phyloP scores from a whole-genome alignment of 2,329 filamentous ascomycete genomes.

The Magnaporthales sp. region DNA sequence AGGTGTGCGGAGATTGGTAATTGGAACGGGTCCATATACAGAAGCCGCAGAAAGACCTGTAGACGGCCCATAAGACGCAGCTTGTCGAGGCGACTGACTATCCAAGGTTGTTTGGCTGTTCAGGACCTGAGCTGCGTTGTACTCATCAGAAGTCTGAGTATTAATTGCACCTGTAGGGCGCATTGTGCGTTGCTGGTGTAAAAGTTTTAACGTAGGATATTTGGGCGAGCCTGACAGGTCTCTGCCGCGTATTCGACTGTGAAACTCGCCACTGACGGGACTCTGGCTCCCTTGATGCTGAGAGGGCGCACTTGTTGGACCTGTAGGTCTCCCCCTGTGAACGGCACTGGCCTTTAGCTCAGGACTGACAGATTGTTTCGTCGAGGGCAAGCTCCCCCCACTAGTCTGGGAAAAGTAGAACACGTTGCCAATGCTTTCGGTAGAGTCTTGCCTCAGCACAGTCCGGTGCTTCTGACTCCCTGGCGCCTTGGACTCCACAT shows the following conservation, averaged over 20 bases:
- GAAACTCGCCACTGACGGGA: slow-evolving; percentile 27
- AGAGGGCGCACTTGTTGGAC: slow-evolving; percentile 1
- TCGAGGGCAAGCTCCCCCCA: slow-evolving; percentile 12
- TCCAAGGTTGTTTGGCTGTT: slow-evolving; percentile 36
- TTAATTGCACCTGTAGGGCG: slow-evolving; percentile 15
- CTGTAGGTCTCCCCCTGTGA: neutral
- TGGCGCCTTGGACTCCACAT: slow-evolving; percentile 21
- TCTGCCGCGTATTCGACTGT: slow-evolving; percentile 35
- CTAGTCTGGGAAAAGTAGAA: slow-evolving; percentile 46
- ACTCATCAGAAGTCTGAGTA: slow-evolving; percentile 18
- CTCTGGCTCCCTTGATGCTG: slow-evolving; percentile 10
- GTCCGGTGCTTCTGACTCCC: slow-evolving; percentile 17
- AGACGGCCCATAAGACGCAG: neutral
- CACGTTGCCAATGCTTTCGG: slow-evolving; percentile 48
- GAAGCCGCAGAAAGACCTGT: neutral
- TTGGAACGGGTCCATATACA: neutral
- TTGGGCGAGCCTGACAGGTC: slow-evolving; percentile 16
- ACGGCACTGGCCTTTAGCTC: neutral
- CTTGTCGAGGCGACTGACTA: slow-evolving; percentile 12
- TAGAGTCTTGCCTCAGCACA: slow-evolving; percentile 42
- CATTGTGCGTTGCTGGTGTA: slow-evolving; percentile 10
- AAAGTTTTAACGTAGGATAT: neutral
- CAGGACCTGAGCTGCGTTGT: slow-evolving; percentile 18
- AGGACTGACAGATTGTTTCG: neutral
- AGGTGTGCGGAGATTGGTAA: neutral